phyloP scores from a whole-genome alignment of 2,329 filamentous ascomycete genomes.

The Botrytis deweyae region DNA sequence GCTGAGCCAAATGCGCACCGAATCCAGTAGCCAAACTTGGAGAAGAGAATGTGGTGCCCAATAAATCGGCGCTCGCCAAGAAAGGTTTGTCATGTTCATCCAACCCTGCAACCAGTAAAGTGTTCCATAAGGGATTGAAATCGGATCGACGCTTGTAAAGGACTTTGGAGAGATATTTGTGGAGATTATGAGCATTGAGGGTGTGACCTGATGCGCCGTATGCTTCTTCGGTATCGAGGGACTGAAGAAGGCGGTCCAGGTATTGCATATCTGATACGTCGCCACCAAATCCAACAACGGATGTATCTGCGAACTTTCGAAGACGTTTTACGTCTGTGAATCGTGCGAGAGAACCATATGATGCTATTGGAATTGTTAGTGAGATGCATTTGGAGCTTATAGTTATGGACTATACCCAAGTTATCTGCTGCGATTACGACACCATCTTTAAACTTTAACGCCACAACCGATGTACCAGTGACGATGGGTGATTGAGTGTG shows the following conservation, averaged over 20 bases:
- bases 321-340: conserved; percentile 97
- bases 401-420: conserved; percentile 60
- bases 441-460: conserved; percentile 92
- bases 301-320: conserved; percentile 78
- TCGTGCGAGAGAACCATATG: conserved; percentile 93
- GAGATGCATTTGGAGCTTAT: conserved; percentile 22
- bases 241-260: conserved; percentile 85
- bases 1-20: conserved; percentile 88
- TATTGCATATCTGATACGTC: conserved; percentile 99
- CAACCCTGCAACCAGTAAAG: conserved; percentile 85
- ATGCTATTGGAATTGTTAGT: conserved; percentile 57
- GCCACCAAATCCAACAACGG: conserved; percentile 90
- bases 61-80: conserved; percentile 85
- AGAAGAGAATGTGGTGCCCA: conserved; percentile 86
- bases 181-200: conserved; percentile 89
- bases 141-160: conserved; percentile 93
- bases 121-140: conserved; percentile 98
- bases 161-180: conserved; percentile 94
- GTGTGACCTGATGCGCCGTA: conserved; percentile 58
- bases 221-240: conserved; percentile 84
- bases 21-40: conserved; percentile 92
- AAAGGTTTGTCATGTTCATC: conserved; percentile 80
- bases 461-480: conserved; percentile 93
- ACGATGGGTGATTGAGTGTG: conserved; percentile 93
- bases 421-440: conserved; percentile 98